phyloP scores from a whole-genome alignment of 306 rosid genomes.

The Cicer arietinum region DNA sequence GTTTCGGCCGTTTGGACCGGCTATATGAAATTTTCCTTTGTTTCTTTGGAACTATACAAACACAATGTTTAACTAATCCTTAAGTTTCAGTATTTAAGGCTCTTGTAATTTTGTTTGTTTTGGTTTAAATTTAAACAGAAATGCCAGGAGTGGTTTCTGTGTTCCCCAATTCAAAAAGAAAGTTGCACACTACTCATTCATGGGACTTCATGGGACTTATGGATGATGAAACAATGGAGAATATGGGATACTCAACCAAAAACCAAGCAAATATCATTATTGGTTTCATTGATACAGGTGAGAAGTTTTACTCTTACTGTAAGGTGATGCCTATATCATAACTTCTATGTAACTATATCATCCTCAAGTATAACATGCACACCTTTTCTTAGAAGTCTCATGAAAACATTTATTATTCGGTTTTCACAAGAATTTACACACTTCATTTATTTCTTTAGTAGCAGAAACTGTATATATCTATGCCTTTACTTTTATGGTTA shows the following conservation, averaged over 20 bases:
- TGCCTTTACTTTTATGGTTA: conserved; percentile 22
- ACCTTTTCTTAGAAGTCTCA: conserved; percentile 37
- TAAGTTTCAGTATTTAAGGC: conserved; percentile 1
- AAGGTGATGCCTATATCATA: conserved; percentile 28
- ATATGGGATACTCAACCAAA: conserved; percentile 56
- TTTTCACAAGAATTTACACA: conserved; percentile 32
- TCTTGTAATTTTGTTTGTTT: conserved; percentile 31
- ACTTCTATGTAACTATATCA: conserved; percentile 35
- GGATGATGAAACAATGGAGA: conserved; percentile 60
- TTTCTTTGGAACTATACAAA: background rate
- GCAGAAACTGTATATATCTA: conserved; percentile 36
- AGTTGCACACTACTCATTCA: conserved; percentile 78
- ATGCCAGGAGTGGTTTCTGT: conserved; percentile 79
- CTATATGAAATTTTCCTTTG: background rate
- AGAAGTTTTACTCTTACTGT: conserved; percentile 32
- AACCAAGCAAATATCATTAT: conserved; percentile 71
- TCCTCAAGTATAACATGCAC: conserved; percentile 22
- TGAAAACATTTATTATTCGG: conserved; percentile 39
- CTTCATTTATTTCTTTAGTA: conserved; percentile 40
- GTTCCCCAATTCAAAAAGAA: conserved; percentile 73
- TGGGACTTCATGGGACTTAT: conserved; percentile 84
- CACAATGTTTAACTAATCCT: background rate
- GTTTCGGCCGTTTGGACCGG: no score
- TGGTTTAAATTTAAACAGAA: conserved; percentile 54
- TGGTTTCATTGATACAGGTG: conserved; percentile 84